Evolutionary conservation across 2,329 filamentous ascomycete genomes (phyloP).

Genomic region (Phialophora chinensis): DNA sequence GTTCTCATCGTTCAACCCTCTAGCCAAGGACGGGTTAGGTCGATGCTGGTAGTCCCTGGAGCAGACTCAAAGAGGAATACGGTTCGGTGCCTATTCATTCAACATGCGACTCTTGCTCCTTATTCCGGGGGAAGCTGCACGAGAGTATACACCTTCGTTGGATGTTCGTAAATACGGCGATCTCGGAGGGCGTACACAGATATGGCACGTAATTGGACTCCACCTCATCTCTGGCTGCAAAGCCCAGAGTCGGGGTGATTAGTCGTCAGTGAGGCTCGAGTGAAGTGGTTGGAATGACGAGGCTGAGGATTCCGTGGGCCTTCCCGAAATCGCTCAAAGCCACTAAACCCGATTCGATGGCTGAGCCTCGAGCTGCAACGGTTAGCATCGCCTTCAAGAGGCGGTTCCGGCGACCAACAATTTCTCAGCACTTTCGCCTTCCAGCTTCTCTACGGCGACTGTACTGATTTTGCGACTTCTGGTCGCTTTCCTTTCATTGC

Average conservation of each 20-base stretch:
- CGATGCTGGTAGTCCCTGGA: background rate
- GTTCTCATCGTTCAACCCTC: background rate
- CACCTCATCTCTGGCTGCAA: background rate
- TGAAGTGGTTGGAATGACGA: background rate
- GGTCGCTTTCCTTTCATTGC: slow-evolving; percentile 29
- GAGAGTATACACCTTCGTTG: background rate
- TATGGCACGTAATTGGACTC: background rate
- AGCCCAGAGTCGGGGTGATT: background rate
- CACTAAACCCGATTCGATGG: slow-evolving; percentile 15
- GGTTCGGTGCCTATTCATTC: background rate
- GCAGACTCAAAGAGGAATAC: background rate
- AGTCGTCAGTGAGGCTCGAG: background rate
- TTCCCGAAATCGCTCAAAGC: slow-evolving; percentile 15
- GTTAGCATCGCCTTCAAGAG: slow-evolving; percentile 8
- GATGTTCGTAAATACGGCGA: background rate
- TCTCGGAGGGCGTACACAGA: background rate
- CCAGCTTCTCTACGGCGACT: slow-evolving; percentile 21
- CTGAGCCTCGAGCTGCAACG: slow-evolving; percentile 18
- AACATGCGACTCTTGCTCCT: background rate
- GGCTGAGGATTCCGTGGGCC: slow-evolving; percentile 6
- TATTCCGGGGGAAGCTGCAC: background rate
- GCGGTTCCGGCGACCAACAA: slow-evolving; percentile 14
- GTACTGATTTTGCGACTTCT: slow-evolving; percentile 24
- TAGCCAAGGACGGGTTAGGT: background rate
- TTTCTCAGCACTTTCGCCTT: slow-evolving; percentile 31